Evolutionary conservation across 2,329 filamentous ascomycete species (phyloP).

Genomic region (Ophiostoma piceae): DNA sequence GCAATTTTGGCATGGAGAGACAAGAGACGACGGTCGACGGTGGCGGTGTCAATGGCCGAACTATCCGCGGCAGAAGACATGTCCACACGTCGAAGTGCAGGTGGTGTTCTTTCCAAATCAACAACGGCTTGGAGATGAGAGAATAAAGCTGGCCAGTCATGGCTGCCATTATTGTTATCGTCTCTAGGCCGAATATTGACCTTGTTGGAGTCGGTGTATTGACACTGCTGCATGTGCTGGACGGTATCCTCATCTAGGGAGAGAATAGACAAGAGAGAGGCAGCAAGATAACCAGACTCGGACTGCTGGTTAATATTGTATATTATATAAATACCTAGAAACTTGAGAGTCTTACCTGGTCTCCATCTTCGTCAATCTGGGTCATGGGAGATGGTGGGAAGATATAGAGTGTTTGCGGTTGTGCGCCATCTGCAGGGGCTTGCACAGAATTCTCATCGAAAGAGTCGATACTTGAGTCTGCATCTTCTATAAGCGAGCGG

Average conservation of each 20-base stretch:
- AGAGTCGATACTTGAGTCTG: background rate
- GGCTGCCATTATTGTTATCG: background rate
- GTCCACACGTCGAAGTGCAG: background rate
- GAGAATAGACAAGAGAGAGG: background rate
- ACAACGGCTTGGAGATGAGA: background rate
- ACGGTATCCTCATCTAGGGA: background rate
- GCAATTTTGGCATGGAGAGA: slow-evolving; percentile 13
- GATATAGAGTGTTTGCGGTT: background rate
- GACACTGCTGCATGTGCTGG: slow-evolving; percentile 7
- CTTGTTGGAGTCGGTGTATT: background rate
- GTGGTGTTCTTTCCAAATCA: background rate
- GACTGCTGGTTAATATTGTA: background rate
- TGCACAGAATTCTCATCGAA: background rate
- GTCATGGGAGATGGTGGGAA: slow-evolving; percentile 14
- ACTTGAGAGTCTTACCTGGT: background rate
- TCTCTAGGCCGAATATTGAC: background rate
- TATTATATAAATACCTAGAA: background rate
- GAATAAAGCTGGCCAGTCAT: background rate
- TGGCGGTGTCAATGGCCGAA: background rate
- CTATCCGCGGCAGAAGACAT: background rate
- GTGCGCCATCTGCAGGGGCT: background rate
- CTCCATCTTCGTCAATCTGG: background rate
- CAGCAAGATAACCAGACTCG: background rate
- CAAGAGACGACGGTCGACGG: background rate
- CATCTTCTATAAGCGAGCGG: background rate